Evolutionary conservation across 1,284 basidiomycete species (phyloP).

Genomic region (Pseudozyma sp.): DNA sequence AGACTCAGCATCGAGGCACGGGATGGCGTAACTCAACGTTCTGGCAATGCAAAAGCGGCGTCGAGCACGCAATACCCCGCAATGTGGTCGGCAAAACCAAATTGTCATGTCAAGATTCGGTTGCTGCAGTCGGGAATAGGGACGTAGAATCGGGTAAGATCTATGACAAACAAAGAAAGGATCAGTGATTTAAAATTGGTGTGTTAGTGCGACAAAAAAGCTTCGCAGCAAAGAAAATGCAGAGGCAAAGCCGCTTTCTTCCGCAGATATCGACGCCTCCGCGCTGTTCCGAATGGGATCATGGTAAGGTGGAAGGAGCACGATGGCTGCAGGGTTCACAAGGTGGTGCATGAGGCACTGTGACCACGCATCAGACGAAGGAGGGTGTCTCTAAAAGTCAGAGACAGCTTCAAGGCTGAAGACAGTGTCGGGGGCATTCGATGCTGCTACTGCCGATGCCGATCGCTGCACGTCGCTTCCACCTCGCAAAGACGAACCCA

Average conservation of each 20-base stretch:
- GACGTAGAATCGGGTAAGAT: too few species aligned
- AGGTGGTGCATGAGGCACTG: conserved; percentile 6
- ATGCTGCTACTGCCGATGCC: conserved; percentile 13
- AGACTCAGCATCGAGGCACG: too few species aligned
- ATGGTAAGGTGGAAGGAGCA: neutral
- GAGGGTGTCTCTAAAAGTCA: neutral
- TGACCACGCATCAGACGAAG: neutral
- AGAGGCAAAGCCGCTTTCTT: conserved; percentile 29
- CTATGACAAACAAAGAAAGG: too few species aligned
- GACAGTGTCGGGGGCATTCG: neutral
- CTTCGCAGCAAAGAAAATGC: neutral
- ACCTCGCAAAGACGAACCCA: neutral
- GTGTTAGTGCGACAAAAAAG: conserved; percentile 11
- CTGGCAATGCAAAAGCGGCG: too few species aligned
- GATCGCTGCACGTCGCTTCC: conserved; percentile 6
- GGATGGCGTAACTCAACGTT: too few species aligned
- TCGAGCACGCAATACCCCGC: too few species aligned
- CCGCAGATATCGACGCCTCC: conserved; percentile 12
- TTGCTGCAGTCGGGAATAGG: too few species aligned
- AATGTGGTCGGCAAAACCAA: too few species aligned
- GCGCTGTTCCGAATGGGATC: conserved; percentile 13
- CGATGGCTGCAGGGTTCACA: conserved; percentile 18
- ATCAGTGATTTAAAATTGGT: too few species aligned
- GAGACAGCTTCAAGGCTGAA: neutral
- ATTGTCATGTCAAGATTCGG: too few species aligned